Evolutionary conservation across 208 protist species (phyloP), one percentile per base, ranked within the genome.

Genomic region (Trypanosoma congolense): DNA sequence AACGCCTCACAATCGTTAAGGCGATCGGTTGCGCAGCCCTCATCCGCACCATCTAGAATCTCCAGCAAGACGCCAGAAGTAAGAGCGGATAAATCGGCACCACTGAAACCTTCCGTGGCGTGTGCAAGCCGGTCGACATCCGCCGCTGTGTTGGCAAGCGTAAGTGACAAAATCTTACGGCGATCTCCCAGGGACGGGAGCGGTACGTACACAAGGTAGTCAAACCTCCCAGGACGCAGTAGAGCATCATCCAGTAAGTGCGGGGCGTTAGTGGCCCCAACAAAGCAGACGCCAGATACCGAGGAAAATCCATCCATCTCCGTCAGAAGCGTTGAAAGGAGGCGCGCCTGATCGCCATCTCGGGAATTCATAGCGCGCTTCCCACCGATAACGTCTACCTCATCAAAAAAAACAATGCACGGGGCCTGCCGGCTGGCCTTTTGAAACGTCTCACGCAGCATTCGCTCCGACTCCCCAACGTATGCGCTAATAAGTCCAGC

Each of bases 301-400:
- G 73, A 65, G 21, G 92, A 67, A 56, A 99, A 90, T 18, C 97
- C 97, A 71, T 99, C 97, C 82, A 99, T 95, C 72, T 99, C 97
- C 12, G 95, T 98, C 6, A 99, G 64, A 21, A 99, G 66, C 3
- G 96, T 98, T 10, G 96, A 97, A 18, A 99, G 74, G 1, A 99
- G 80, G 10, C 96, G 78, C 26, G 83, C 76, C 25, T 87, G 56
- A 52, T 82, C 75, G 18, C 29, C 49, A n/a, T 80, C 65, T 31
- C 46, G 41, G 0, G 54, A 56, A 4, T 61, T 70, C 8, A 47
- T 18, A 2, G 21, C 53, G 3, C 90, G 69, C 16, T 67, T 64
- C 3, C 70, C 77, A n/a, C 89, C 92, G 38, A 98, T 53, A 24
- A 95, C 86, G 66, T 98, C 95, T 22, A 98, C 83, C 61, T 98